Conservation (phyloP, 306 rosid genomes). For the Hippophae tibetana region DNA sequence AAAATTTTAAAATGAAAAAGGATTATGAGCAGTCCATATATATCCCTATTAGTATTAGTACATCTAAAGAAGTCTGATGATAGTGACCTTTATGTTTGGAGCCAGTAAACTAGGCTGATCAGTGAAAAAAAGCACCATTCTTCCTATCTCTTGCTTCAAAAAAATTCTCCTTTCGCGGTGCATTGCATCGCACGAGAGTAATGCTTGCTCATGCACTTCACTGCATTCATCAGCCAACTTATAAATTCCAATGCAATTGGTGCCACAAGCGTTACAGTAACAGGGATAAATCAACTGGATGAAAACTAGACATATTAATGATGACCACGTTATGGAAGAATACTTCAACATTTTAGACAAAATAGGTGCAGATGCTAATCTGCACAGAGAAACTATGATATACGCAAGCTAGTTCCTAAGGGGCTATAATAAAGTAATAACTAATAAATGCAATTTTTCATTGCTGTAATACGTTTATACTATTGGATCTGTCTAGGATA, state of each 20-base stretch:
- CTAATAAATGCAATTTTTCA: background rate
- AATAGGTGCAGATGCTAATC: background rate
- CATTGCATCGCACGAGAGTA: conserved; percentile 71
- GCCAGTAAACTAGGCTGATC: conserved; percentile 95
- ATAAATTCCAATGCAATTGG: conserved; percentile 20
- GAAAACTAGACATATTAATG: background rate
- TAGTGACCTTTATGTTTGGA: conserved; percentile 82
- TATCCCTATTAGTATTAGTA: background rate
- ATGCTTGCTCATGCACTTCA: conserved; percentile 94
- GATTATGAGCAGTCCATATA: background rate
- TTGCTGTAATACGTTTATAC: background rate
- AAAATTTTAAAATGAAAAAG: background rate
- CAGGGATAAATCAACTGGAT: conserved; percentile 3
- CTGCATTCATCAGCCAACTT: conserved; percentile 40
- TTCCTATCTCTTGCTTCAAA: conserved; percentile 93
- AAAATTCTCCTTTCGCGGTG: conserved; percentile 92
- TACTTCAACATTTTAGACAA: no score
- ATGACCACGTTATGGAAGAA: no score
- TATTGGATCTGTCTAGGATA: background rate
- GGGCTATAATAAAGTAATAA: no score
- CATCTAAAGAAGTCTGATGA: conserved; percentile 16
- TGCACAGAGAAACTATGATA: background rate
- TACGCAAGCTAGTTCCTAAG: no score
- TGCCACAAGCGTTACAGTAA: conserved; percentile 3
- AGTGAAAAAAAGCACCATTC: conserved; percentile 93